These are phyloP conservation scores for Dysphania ambrosioides DNA, from an alignment of 148 eudicot genomes.

Conservation along the genomic window DNA sequence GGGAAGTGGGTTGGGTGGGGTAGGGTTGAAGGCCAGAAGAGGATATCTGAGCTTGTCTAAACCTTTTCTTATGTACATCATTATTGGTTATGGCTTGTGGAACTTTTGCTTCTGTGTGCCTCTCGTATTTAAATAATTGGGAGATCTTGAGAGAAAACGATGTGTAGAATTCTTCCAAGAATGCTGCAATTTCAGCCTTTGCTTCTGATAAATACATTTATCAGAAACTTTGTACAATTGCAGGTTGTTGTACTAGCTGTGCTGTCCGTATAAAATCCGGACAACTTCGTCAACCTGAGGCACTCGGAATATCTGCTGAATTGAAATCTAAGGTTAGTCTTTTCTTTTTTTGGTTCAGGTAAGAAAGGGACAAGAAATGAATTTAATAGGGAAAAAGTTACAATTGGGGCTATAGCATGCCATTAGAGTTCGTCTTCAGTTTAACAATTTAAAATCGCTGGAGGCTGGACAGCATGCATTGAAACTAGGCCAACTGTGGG, in stretches of 20 bases:
- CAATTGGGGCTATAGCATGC: too few relatives aligned
- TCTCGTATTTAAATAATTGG: neutral
- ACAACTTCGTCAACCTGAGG: conserved; percentile 83
- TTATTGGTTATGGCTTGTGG: neutral
- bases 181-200: neutral
- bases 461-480: neutral
- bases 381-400: too few relatives aligned
- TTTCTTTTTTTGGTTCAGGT: too few relatives aligned
- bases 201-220: conserved; percentile 2
- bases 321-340: conserved; percentile 63
- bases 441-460: too few relatives aligned
- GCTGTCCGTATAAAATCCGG: conserved; percentile 94
- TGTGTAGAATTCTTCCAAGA: neutral
- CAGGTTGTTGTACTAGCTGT: conserved; percentile 99
- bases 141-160: neutral
- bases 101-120: neutral
- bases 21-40: neutral
- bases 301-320: conserved; percentile 91
- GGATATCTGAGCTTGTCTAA: neutral
- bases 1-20: neutral
- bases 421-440: too few relatives aligned
- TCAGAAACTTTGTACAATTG: conserved; percentile 6
- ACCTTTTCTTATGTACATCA: neutral
- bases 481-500: neutral
- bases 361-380: too few relatives aligned